Base-by-base conservation (phyloP, 2,329 filamentous ascomycete species). In the Colletotrichum caudatum region DNA sequence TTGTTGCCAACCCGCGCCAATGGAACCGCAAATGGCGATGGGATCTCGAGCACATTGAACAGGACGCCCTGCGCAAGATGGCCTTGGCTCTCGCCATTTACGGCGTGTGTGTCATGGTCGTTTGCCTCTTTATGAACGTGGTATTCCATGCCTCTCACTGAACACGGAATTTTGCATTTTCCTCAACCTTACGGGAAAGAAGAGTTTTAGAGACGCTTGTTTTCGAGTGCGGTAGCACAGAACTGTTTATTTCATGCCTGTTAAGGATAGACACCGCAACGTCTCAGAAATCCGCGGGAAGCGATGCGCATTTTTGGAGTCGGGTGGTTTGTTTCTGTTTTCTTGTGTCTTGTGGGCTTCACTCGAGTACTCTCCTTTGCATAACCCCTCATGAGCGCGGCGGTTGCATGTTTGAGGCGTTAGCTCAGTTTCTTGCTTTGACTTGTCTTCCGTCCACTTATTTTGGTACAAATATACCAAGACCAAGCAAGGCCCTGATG, bases 91-190 rank as follows among this genome's bases (percentile, higher is more conserved):
- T 99, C 71, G 92, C 93, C 9, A 85, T 94, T 11, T 99, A 99
- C 78, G 96, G 96, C 26, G 75, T 94, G 11, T 82, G 93, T 60
- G 94, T 99, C 64, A 98, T 99, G 96, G 83, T 93, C 37, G 91
- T 95, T 59, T 98, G 95, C 79, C 82, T 99, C 76, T 84, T 89
- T 54, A 94, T 94, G 78, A 98, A 98, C 80, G 90, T 93, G 18
- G 93, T 97, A 76, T 94, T 96, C 76, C 86, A 89, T 62, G 88
- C 86, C 66, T 86, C 87, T 68, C 89, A 92, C 82, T 93, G 81
- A 75, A 33, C 23, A 12, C 29, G 53, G 18, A 37, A 29, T 16
- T 20, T 51, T 56, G 46, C 5, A 23, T n/a, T 48, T 48, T 12
- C 41, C 14, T 35, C 12, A 3, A 7, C n/a, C 54, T 50, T 16